Evolutionary conservation across 176 grass and related monocot species (phyloP), one percentile per base, ranked within the genome.

Genomic region (Triticum turgidum): DNA sequence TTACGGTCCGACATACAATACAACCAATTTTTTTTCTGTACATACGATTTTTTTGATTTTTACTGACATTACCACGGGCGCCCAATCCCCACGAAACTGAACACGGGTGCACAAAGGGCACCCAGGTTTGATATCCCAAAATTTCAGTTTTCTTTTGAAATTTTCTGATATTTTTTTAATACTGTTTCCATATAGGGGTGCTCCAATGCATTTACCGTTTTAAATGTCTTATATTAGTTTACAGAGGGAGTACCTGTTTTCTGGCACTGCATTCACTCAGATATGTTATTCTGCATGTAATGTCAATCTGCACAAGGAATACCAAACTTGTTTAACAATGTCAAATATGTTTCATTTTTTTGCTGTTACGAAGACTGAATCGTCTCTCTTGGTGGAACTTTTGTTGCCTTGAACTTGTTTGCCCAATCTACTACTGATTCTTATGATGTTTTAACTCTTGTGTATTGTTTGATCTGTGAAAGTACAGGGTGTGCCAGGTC

Each of bases 401-500:
- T 61, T 17, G 47, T 41, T 41, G 63, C 56, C 56, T 49, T 65
- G 12, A 18, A 38, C 17, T 27, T 44, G 30, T 63, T 47, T 85
- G 44, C 44, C 9, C 32, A 56, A 17, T 82, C 20, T 15, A 32
- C 65, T 58, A 20, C 14, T 35, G 42, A 7, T 71, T 5, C 22
- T 67, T 62, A 14, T 8, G 18, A 81, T 66, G 30, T 69, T 47
- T 69, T 73, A 11, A 73, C 64, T 61, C 27, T 3, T 59, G 29
- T 86, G 22, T 78, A 34, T 35, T 34, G 24, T 80, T 84, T 84
- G 21, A 11, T 77, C 77, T 82, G 63, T 35, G 18, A 69, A 69
- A 47, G 49, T 77, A 54, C 64, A 82, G 83, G 69, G 78, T 82
- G 71, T 62, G 51, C 78, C 83, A 38, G 10, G 37, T 90, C 49